Evolutionary conservation across 352 stramenopile species (phyloP).

Genomic region (Phytopythium cucurbitacearum): DNA sequence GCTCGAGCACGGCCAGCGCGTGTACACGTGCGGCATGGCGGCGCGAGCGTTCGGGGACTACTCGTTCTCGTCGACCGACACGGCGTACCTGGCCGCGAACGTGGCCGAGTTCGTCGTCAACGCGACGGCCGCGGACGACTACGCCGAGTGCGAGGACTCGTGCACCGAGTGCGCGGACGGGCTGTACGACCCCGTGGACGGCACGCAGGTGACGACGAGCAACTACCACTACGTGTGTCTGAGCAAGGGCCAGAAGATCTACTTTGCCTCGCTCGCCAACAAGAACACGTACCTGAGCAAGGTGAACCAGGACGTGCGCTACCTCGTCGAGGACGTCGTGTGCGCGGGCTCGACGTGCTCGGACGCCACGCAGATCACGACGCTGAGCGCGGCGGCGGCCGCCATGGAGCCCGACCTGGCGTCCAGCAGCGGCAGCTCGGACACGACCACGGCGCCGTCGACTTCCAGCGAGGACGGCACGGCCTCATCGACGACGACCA

Average conservation of each 20-base stretch:
- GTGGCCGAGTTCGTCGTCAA: constrained; percentile 40
- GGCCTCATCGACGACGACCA: constrained; percentile 12
- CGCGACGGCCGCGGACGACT: constrained; percentile 36
- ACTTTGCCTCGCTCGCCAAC: constrained; percentile 67
- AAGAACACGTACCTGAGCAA: constrained; percentile 61
- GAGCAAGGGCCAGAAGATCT: constrained; percentile 78
- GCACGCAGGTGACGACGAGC: constrained; percentile 36
- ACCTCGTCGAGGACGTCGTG: constrained; percentile 47
- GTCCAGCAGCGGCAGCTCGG: constrained; percentile 13
- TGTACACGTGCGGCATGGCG: constrained; percentile 81
- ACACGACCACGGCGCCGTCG: constrained; percentile 1
- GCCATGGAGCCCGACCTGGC: constrained; percentile 24
- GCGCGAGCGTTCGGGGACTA: constrained; percentile 38
- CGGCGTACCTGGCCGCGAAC: constrained; percentile 67
- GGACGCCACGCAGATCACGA: constrained; percentile 57
- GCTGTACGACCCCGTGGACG: constrained; percentile 61
- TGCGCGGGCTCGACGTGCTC: constrained; percentile 50
- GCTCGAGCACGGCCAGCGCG: constrained; percentile 51
- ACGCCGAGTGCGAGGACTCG: constrained; percentile 22
- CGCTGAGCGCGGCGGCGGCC: constrained; percentile 40
- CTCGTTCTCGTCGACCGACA: constrained; percentile 58
- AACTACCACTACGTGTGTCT: constrained; percentile 78
- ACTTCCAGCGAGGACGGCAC: not conserved
- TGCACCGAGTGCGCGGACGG: constrained; percentile 43
- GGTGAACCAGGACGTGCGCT: constrained; percentile 46